Conservation (phyloP, 2,329 filamentous ascomycete genomes). For the Trichoderma hamatum region DNA sequence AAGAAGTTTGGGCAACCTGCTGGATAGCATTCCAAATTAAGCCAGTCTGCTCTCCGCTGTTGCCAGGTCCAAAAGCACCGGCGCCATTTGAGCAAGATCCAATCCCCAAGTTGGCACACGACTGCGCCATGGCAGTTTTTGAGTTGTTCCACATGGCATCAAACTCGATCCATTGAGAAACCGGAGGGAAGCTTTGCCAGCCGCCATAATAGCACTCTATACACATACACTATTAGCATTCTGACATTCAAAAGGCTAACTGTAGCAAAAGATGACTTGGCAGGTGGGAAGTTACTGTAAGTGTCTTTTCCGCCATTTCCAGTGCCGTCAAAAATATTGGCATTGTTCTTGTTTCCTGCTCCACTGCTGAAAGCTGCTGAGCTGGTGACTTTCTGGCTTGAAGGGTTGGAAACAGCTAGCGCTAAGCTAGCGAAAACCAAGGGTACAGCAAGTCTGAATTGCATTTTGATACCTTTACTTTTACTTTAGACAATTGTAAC, state of each 20-base stretch:
- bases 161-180: conserved; percentile 13
- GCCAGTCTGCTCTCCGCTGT: conserved; percentile 15
- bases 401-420: conserved; percentile 15
- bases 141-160: conserved; percentile 22
- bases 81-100: conserved; percentile 10
- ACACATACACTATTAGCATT: background rate
- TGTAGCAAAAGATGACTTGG: background rate
- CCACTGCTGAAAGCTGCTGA: conserved; percentile 13
- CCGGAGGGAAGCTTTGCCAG: conserved; percentile 1
- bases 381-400: conserved; percentile 8
- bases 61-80: conserved; percentile 6
- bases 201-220: conserved; percentile 15
- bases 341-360: conserved; percentile 18
- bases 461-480: background rate
- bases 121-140: conserved; percentile 8
- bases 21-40: conserved; percentile 17
- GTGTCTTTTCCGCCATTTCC: conserved; percentile 9
- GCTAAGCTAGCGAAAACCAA: background rate
- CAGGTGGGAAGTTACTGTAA: background rate
- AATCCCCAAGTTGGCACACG: conserved; percentile 10
- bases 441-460: background rate
- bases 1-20: conserved; percentile 12
- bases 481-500: background rate
- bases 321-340: conserved; percentile 8
- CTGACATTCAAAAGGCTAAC: background rate